Base-by-base conservation (phyloP, 352 stramenopile genomes). In the Phytopythium delawarense region DNA sequence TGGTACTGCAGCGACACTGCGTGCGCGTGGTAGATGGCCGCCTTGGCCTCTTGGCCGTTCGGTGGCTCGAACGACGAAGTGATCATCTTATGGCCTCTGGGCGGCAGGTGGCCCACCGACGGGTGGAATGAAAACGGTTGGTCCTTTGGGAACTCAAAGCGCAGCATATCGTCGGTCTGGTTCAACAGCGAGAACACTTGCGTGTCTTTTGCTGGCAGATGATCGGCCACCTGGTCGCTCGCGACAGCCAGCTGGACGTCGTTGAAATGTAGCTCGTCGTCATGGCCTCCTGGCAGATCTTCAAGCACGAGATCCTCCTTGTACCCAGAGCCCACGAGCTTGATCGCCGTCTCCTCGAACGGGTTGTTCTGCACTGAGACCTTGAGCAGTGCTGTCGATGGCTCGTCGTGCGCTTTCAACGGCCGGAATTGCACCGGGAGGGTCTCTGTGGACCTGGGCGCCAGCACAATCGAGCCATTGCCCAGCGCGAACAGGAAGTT, bases 291-390 rank as follows among this genome's bases (percentile, higher is more conserved):
- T 18, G 87, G 87, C 16, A 98, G 71, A 35, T 97, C 87, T 59
- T 98, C 88, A 46, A 98, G 93, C 2, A 83, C 66, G 8, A 98
- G 63, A 48, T 96, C 87, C 61, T 97, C 88, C 63, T 70, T 72
- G 62, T 94, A 96, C 18, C 88, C 88, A 37, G 70, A 74, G 4
- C 92, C 92, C 0, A 66, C 64, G 20, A 97, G 61, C 49, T 78
- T 82, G 34, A 97, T 68, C 8, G 64, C 77, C 4, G 88, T 94
- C 16, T 96, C 84, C 59, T 96, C 92, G 61, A 96, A 98, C 18
- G 75, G 72, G 40, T 98, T 98, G 65, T 97, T 94, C 58, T 98
- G 78, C 1, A 98, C 90, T 0, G 76, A 90, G 23, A 98, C 80
- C 64, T 91, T 91, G 16, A 98, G 66, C 25, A 73, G 53, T 0